Conservation (phyloP, 1,284 basidiomycete species). For the Cryptococcus sp. region DNA sequence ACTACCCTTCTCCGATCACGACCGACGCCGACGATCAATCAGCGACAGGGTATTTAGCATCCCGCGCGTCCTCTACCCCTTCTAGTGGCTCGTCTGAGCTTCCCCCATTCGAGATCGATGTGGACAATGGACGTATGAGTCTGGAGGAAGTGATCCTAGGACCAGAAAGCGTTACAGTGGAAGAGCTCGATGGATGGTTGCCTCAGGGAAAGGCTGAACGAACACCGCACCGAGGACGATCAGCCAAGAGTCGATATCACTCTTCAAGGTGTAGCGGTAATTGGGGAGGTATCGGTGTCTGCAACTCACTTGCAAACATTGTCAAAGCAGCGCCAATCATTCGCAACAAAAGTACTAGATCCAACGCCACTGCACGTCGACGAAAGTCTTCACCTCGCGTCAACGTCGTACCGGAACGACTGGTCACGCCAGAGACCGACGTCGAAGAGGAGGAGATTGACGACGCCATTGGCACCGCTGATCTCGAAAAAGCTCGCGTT, state of each 20-base stretch:
- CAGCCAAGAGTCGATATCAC: conserved; percentile 16
- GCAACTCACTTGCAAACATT: conserved; percentile 20
- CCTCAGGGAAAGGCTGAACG: conserved; percentile 23
- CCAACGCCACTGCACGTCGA: conserved; percentile 14
- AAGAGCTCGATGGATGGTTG: conserved; percentile 49
- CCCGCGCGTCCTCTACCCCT: conserved; percentile 26
- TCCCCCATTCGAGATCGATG: conserved; percentile 32
- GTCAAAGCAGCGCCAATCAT: conserved; percentile 7
- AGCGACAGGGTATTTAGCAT: conserved; percentile 15
- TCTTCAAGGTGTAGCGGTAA: conserved; percentile 23
- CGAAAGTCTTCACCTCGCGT: conserved; percentile 9
- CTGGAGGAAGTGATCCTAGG: conserved; percentile 37
- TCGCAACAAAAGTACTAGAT: conserved; percentile 9
- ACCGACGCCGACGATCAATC: conserved; percentile 29
- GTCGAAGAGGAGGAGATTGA: conserved; percentile 18
- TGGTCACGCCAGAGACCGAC: conserved; percentile 15
- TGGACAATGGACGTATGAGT: conserved; percentile 17
- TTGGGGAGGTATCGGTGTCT: conserved; percentile 48
- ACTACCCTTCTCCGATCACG: conserved; percentile 44
- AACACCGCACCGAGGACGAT: conserved; percentile 27
- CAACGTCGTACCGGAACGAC: conserved; percentile 1
- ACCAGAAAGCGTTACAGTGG: conserved; percentile 45
- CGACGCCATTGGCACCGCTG: conserved; percentile 43
- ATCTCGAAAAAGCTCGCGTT: conserved; percentile 39
- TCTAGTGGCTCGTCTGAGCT: conserved; percentile 40